phyloP scores from a whole-genome alignment of 179 eudicot genomes.

The Vitellaria paradoxa region DNA sequence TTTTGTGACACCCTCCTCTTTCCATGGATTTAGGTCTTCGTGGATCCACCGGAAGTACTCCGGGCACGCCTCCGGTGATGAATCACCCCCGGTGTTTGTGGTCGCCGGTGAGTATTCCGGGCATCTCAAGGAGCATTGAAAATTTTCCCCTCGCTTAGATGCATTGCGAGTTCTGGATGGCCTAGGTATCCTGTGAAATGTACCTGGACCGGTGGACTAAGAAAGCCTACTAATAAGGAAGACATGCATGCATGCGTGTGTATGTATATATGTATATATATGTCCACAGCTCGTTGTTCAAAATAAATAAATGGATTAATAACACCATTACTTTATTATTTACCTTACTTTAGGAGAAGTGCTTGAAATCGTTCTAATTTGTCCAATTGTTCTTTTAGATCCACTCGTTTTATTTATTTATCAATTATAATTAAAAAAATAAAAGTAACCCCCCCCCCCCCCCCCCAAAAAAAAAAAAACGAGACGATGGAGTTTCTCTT shows the following conservation, averaged over 20 bases:
- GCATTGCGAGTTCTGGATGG: neutral
- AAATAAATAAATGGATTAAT: too few relatives aligned
- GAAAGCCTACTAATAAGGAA: neutral
- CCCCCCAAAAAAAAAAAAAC: too few relatives aligned
- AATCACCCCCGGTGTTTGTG: neutral
- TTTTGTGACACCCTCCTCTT: slow-evolving; percentile 35
- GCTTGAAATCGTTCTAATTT: too few relatives aligned
- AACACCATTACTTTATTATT: too few relatives aligned
- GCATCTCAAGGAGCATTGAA: slow-evolving; percentile 19
- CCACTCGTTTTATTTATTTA: too few relatives aligned
- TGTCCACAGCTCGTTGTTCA: too few relatives aligned
- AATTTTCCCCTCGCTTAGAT: too few relatives aligned
- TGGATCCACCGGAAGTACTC: slow-evolving; percentile 64
- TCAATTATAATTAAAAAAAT: too few relatives aligned
- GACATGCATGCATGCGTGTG: neutral
- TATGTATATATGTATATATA: neutral
- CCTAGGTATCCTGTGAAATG: neutral
- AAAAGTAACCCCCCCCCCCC: too few relatives aligned
- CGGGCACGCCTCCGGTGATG: slow-evolving; percentile 33
- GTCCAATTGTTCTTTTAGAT: too few relatives aligned
- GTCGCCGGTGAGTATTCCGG: slow-evolving; percentile 25
- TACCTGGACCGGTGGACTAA: neutral
- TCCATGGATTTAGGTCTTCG: slow-evolving; percentile 58
- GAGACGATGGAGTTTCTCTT: too few relatives aligned
- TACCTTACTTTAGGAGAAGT: too few relatives aligned